Evolutionary conservation across 2,329 filamentous ascomycete species (phyloP).

Genomic region (Botrytis medusae): DNA sequence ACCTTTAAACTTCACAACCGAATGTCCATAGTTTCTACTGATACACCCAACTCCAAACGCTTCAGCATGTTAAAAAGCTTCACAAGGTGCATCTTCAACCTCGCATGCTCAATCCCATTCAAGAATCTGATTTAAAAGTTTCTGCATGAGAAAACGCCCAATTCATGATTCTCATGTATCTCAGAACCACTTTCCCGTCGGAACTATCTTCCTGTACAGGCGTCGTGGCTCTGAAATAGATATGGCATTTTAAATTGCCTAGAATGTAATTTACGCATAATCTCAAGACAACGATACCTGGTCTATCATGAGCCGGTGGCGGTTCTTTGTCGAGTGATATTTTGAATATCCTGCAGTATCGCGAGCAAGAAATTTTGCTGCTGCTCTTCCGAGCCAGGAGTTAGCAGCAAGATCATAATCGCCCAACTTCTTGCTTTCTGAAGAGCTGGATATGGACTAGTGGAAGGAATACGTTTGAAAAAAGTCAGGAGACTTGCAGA

Average conservation of each 20-base stretch:
- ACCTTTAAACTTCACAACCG: rapidly evolving
- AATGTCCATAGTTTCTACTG: background rate
- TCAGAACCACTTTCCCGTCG: background rate
- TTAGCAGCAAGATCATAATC: background rate
- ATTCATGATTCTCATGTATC: background rate
- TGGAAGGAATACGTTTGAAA: too few relatives aligned
- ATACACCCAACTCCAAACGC: background rate
- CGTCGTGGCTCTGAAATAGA: background rate
- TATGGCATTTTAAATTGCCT: background rate
- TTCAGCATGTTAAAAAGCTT: background rate
- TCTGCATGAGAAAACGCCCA: background rate
- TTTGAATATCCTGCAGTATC: too few relatives aligned
- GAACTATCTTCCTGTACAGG: background rate
- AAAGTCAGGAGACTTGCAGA: too few relatives aligned
- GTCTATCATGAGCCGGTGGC: rapidly evolving
- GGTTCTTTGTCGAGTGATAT: background rate
- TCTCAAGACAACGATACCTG: background rate
- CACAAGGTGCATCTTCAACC: background rate
- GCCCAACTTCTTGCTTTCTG: rapidly evolving
- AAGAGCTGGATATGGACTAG: background rate
- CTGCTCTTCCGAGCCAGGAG: background rate
- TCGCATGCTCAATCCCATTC: background rate
- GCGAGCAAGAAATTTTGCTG: background rate
- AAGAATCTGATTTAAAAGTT: background rate
- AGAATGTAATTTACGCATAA: background rate